Evolutionary conservation across 2,329 filamentous ascomycete genomes (phyloP), one percentile per base, ranked within the genome.

Genomic region (Madurella mycetomatis): DNA sequence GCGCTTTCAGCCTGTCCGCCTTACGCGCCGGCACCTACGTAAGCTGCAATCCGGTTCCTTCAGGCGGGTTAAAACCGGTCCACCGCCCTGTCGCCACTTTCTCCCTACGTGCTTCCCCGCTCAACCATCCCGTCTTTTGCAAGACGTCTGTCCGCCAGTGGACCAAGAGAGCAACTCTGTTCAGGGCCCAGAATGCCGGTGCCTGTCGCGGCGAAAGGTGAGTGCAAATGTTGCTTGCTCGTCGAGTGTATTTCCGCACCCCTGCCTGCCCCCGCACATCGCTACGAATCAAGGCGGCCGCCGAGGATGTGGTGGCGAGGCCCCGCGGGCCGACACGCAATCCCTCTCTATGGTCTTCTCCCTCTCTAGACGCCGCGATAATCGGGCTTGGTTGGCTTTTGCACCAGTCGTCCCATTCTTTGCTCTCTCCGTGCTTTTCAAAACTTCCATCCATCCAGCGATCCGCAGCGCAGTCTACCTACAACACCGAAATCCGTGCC

Each of bases 151-250:
- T 48, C 45, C 17, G 13, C 5, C 50, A 40, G 47, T 39, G 47
- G 50, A 30, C 45, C 44, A n/a, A 47, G 45, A 47, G 19, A 42
- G 34, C 41, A 18, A 49, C 42, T n/a, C 19, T 31, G 16, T 16
- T 53, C 31, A 48, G 19, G 42, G 32, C 25, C 47, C 9, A 59
- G 44, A 53, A 64, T 65, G 61, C 59, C 61, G 19, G 46, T 65
- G 16, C 60, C 62, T 41, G 51, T 64, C 48, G 59, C 59, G 50
- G 62, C 60, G 44, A 64, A 64, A 64, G 58, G 62, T 64, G 18
- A 60, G 60, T 47, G 34, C 9, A 47, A 39, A 46, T 44, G 42
- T 40, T 52, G 41, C 19, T 49, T 41, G 8, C 15, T 31, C 13
- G 34, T 40, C 40, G 34, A 42, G 34, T 52, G 49, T 52, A 44